Base-by-base conservation (phyloP, 2,329 filamentous ascomycete genomes). In the Didymella pomorum region DNA sequence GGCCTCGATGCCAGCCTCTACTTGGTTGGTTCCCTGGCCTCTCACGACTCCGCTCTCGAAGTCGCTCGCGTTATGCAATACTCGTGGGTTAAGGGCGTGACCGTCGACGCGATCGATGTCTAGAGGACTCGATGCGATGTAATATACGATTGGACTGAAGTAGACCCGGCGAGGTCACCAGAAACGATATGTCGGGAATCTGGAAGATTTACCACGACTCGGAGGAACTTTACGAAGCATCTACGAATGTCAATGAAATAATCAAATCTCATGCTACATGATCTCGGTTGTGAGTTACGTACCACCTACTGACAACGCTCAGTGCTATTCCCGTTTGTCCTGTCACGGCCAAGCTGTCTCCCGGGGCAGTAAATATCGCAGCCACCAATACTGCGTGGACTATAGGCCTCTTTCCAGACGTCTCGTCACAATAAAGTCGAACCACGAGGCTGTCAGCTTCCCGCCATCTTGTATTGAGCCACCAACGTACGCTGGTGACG, bases 1-100 rank as follows among this genome's bases (percentile, higher is more conserved):
- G 92, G 92, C 74, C 82, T 96, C 54, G 92, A 96, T 82, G 92
- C 92, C 54, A 84, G 89, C 67, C 80, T 96, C 80, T 95, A 96
- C 81, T 83, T 96, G 74, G 88, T 96, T 77, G 90, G 89, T 78
- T 91, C 92, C 67, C 80, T 96, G 76, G 91, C 94, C 48, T 90
- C 88, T 60, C 87, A 92, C 71, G 90, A 91, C 52, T 84, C 88
- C 60, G 91, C 92, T 63, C 84, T 87, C 58, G 90, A 94, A 79
- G 88, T 91, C 65, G 89, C 90, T 72, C 85, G 88, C 64, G 69
- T 85, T 66, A 87, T 95, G 83, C 90, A 94, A 81, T 91, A 93
- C 83, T 87, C 84, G 72, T 96, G 92, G 92, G 86, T 86, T 77
- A 94, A 93, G 87, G 91, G 91, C 68, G 83, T 91, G 75, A 91